phyloP scores from a whole-genome alignment of 352 stramenopile species.

The Globisporangium megalacanthum region DNA sequence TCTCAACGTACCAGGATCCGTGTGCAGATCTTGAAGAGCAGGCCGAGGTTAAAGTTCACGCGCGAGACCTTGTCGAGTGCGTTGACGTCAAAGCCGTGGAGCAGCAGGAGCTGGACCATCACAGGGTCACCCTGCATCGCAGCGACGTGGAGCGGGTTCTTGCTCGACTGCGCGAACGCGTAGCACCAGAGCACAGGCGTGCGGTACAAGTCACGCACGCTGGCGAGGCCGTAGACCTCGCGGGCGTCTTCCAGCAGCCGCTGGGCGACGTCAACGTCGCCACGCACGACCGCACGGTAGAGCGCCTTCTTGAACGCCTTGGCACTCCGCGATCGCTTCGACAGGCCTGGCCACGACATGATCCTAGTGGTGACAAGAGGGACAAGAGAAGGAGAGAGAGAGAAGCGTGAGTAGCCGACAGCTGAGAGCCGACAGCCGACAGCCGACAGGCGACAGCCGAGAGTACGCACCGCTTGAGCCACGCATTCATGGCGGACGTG shows the following conservation, averaged over 20 bases:
- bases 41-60: constrained; percentile 72
- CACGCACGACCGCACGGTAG: constrained; percentile 50
- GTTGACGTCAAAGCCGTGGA: constrained; percentile 55
- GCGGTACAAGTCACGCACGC: constrained; percentile 35
- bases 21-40: constrained; percentile 67
- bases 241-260: constrained; percentile 29
- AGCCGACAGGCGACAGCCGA: background rate
- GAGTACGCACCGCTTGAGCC: constrained; percentile 18
- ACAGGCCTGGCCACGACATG: constrained; percentile 25
- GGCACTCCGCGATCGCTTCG: constrained; percentile 21
- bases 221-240: constrained; percentile 27
- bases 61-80: constrained; percentile 70
- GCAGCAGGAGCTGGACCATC: constrained; percentile 59
- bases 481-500: constrained; percentile 49
- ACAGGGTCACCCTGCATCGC: constrained; percentile 43
- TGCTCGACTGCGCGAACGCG: constrained; percentile 56
- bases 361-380: constrained; percentile 11
- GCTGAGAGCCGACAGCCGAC: background rate
- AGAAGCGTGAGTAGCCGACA: background rate
- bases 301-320: constrained; percentile 58
- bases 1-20: constrained; percentile 43
- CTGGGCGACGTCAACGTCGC: constrained; percentile 38
- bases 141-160: constrained; percentile 75
- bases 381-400: background rate
- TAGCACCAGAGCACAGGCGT: constrained; percentile 54